Evolutionary conservation across 352 stramenopile species (phyloP).

Genomic region (Globisporangium apiculatum): DNA sequence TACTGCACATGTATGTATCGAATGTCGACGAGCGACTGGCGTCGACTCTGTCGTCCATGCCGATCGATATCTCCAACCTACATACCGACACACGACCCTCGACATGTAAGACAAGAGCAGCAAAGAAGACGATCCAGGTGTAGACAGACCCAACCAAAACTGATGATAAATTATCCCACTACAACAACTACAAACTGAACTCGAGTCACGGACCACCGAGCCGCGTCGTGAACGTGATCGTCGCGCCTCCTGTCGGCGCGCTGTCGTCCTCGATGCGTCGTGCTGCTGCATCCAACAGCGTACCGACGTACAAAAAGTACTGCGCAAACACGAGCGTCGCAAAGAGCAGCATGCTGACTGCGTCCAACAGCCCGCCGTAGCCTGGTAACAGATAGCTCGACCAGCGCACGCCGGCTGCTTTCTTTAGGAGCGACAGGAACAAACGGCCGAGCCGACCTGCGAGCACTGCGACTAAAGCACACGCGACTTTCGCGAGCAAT

Average conservation of each 20-base stretch:
- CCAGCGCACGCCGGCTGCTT: conserved; percentile 89
- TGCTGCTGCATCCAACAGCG: conserved; percentile 1
- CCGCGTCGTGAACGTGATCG: conserved; percentile 1
- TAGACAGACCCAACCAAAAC: neutral
- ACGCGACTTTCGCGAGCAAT: conserved; percentile 2
- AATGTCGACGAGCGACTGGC: too few relatives aligned
- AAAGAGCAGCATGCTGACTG: conserved; percentile 89
- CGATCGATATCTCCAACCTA: too few relatives aligned
- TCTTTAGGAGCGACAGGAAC: conserved; percentile 90
- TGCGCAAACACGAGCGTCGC: conserved; percentile 43
- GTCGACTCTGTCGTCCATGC: too few relatives aligned
- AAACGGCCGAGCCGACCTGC: conserved; percentile 88
- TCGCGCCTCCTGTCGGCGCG: neutral
- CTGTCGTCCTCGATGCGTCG: neutral
- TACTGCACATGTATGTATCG: too few relatives aligned
- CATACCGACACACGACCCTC: too few relatives aligned
- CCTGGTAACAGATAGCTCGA: conserved; percentile 90
- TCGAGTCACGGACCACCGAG: neutral
- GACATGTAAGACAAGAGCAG: too few relatives aligned
- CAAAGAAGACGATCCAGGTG: neutral
- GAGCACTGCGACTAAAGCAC: conserved; percentile 30
- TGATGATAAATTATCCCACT: neutral
- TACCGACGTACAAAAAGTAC: conserved; percentile 32
- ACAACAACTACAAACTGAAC: neutral
- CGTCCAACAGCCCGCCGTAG: conserved; percentile 90